These are phyloP conservation scores for Candida xyloterini DNA, from an alignment of 805 yeast species.

Conservation along the genomic window DNA sequence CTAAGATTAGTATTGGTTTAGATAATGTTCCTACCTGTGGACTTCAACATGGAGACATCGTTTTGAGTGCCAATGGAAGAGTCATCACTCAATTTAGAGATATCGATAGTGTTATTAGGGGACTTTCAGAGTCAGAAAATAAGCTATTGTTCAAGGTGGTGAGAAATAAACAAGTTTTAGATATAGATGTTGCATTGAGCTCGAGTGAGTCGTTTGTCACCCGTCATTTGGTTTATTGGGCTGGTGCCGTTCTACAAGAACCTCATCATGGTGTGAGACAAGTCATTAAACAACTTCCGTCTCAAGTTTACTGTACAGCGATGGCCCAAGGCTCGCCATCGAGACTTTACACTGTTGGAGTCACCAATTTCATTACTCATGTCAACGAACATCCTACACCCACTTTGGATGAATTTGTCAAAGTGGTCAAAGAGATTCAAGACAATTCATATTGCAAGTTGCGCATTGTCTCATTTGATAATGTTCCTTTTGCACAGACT, in stretches of 20 bases:
- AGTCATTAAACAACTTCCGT: slow-evolving; percentile 71
- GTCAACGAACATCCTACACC: slow-evolving; percentile 75
- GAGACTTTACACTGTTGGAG: slow-evolving; percentile 70
- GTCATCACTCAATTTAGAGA: slow-evolving; percentile 68
- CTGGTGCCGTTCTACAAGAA: slow-evolving; percentile 77
- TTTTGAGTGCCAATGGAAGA: slow-evolving; percentile 64
- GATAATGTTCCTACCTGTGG: slow-evolving; percentile 30
- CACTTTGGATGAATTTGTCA: slow-evolving; percentile 63
- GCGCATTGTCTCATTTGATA: slow-evolving; percentile 79
- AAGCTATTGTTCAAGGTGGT: slow-evolving; percentile 59
- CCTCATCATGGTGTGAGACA: slow-evolving; percentile 95
- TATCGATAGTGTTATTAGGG: slow-evolving; percentile 45
- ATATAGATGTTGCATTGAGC: slow-evolving; percentile 61
- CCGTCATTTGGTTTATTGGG: slow-evolving; percentile 70
- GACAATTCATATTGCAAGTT: slow-evolving; percentile 80
- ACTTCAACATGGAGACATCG: slow-evolving; percentile 67
- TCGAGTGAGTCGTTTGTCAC: slow-evolving; percentile 58
- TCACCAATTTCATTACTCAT: slow-evolving; percentile 85
- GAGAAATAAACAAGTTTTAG: slow-evolving; percentile 64
- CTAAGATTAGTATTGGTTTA: slow-evolving; percentile 49
- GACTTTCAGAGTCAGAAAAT: slow-evolving; percentile 30
- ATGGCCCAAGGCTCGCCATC: slow-evolving; percentile 85
- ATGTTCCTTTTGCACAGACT: slow-evolving; percentile 81
- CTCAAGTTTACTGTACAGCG: slow-evolving; percentile 77
- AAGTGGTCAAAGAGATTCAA: slow-evolving; percentile 64